These are phyloP conservation scores for Kwoniella pini DNA, from an alignment of 768 basidiomycete species.

Conservation along the genomic window DNA sequence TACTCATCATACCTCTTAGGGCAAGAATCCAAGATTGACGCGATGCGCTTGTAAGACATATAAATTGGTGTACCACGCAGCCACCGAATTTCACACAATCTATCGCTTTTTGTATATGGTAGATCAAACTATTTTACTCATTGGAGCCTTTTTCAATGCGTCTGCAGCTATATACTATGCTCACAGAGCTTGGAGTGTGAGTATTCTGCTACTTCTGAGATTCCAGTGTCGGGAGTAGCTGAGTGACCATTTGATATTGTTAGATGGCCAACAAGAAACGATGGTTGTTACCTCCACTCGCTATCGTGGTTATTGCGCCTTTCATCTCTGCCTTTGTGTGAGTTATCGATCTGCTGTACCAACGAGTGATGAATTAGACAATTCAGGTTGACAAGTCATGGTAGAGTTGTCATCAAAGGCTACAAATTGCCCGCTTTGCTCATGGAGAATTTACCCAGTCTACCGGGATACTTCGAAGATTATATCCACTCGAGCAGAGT, in stretches of 20 bases:
- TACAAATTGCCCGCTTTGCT: constrained; percentile 1
- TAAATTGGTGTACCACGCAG: constrained; percentile 3
- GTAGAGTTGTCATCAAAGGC: neutral
- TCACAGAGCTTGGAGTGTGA: constrained; percentile 7
- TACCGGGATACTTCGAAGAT: neutral
- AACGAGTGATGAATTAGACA: no score
- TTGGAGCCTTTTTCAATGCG: constrained; percentile 2
- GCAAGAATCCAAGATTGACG: no score
- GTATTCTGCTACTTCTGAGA: no score
- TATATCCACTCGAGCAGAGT: neutral
- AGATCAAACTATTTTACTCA: constrained; percentile 3
- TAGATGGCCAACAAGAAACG: constrained; percentile 13
- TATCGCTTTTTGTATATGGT: neutral
- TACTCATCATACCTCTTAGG: no score
- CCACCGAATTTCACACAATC: constrained; percentile 8
- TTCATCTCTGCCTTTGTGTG: neutral
- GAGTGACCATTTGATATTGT: neutral
- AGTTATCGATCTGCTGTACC: no score
- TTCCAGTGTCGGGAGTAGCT: no score
- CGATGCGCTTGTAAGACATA: neutral
- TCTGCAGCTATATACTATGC: constrained; percentile 4
- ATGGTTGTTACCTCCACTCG: constrained; percentile 6
- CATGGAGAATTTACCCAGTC: neutral
- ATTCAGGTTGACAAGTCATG: no score
- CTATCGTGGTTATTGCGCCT: neutral